Conservation (phyloP, 768 basidiomycete species). For the Pleurotus tuoliensis region DNA sequence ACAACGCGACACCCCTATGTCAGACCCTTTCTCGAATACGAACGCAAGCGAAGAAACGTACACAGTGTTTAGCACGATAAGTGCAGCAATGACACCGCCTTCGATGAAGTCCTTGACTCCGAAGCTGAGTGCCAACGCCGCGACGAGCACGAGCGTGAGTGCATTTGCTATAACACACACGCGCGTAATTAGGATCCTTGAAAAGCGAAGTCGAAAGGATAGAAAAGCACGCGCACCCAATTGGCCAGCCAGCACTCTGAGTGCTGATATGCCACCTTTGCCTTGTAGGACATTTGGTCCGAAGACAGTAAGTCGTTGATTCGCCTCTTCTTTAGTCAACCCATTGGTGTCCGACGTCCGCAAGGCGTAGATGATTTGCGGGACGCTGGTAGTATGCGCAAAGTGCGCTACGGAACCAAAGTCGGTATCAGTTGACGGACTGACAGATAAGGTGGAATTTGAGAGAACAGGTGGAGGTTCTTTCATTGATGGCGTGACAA, state of each 20-base stretch:
- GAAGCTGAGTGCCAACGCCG: constrained; percentile 8
- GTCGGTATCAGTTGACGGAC: constrained; percentile 26
- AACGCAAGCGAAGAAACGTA: constrained; percentile 12
- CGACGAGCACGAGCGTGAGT: constrained; percentile 25
- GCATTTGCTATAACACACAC: constrained; percentile 31
- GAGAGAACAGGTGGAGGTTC: constrained; percentile 9
- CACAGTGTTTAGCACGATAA: constrained; percentile 35
- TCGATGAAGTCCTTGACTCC: constrained; percentile 7
- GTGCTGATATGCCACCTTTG: constrained; percentile 29
- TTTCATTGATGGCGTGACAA: constrained; percentile 6
- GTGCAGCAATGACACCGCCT: constrained; percentile 5
- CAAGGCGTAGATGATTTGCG: constrained; percentile 26
- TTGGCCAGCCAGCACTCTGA: constrained; percentile 30
- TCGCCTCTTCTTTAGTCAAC: constrained; percentile 31
- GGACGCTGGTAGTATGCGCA: constrained; percentile 27
- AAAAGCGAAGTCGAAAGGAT: not conserved
- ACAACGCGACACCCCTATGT: too few relatives aligned
- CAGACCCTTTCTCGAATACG: not conserved
- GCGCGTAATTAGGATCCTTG: not conserved
- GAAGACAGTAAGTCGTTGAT: constrained; percentile 25
- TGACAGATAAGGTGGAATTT: constrained; percentile 28
- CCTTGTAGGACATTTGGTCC: constrained; percentile 32
- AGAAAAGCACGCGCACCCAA: constrained; percentile 20
- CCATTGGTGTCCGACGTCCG: constrained; percentile 30
- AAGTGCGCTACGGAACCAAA: constrained; percentile 25